phyloP scores from a whole-genome alignment of 2,329 filamentous ascomycete genomes.

The Fusarium praegraminearum region DNA sequence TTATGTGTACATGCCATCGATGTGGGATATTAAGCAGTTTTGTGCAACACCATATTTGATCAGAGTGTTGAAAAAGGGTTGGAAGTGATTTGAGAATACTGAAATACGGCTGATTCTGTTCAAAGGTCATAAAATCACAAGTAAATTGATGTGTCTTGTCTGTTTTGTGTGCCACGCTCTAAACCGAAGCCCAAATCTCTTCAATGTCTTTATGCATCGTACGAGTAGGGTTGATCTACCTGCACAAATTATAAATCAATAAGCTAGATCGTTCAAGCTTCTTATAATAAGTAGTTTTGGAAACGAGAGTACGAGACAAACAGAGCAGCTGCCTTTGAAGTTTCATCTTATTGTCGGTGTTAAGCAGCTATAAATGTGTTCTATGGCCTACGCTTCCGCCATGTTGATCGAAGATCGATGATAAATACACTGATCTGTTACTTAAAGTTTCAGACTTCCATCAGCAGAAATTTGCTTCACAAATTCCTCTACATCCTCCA shows the following conservation, averaged over 20 bases:
- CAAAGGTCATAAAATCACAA: no score
- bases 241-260: no score
- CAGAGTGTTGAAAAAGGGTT: fast-evolving
- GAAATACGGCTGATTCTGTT: not conserved
- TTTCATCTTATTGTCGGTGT: no score
- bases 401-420: not conserved
- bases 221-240: no score
- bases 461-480: slow-evolving; percentile 6
- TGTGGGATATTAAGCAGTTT: fast-evolving
- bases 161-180: no score
- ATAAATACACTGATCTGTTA: fast-evolving
- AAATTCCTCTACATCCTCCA: slow-evolving; percentile 10
- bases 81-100: no score
- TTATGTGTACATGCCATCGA: not conserved
- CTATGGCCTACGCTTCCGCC: fast-evolving
- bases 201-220: no score
- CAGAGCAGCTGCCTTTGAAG: fast-evolving
- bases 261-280: no score
- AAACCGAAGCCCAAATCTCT: no score
- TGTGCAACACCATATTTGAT: fast-evolving
- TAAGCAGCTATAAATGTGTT: not conserved
- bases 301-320: no score
- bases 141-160: no score
- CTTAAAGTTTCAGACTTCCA: not conserved
- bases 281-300: no score